A percentile compares a stretch with the other conserved stretches of the same genome.
Evolutionary conservation across 1,284 basidiomycete species (phyloP).

Genomic region (Termitomyces sp.): DNA sequence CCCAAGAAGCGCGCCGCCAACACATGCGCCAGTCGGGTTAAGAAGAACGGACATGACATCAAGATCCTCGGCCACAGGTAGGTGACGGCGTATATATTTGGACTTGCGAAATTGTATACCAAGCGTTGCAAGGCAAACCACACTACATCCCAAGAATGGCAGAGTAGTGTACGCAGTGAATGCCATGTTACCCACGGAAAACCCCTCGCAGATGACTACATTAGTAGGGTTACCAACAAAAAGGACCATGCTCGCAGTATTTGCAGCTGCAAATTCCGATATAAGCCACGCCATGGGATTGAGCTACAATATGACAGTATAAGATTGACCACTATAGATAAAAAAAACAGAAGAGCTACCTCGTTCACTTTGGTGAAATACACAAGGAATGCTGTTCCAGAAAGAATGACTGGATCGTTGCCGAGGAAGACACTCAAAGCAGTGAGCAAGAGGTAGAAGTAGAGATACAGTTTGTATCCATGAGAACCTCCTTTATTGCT

Average conservation of each 20-base stretch:
- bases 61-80: conserved; percentile 35
- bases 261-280: conserved; percentile 65
- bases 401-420: conserved; percentile 86
- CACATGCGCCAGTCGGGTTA: conserved; percentile 46
- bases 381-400: conserved; percentile 48
- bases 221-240: conserved; percentile 76
- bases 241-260: conserved; percentile 70
- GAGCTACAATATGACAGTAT: conserved; percentile 36
- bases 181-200: conserved; percentile 53
- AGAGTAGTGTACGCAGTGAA: conserved; percentile 71
- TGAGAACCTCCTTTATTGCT: conserved; percentile 71
- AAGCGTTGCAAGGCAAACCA: conserved; percentile 51
- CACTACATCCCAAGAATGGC: conserved; percentile 61
- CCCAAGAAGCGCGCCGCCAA: conserved; percentile 49
- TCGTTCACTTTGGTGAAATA: conserved; percentile 27
- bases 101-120: conserved; percentile 49
- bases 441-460: conserved; percentile 81
- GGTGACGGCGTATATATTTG: conserved; percentile 46
- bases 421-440: conserved; percentile 78
- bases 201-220: conserved; percentile 65
- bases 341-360: conserved; percentile 11
- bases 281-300: conserved; percentile 46
- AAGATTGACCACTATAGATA: not conserved
- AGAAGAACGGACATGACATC: conserved; percentile 44
- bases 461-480: conserved; percentile 68